Evolutionary conservation across 139 green algal genomes (phyloP).

Genomic region (Astrephomene gubernaculifera): DNA sequence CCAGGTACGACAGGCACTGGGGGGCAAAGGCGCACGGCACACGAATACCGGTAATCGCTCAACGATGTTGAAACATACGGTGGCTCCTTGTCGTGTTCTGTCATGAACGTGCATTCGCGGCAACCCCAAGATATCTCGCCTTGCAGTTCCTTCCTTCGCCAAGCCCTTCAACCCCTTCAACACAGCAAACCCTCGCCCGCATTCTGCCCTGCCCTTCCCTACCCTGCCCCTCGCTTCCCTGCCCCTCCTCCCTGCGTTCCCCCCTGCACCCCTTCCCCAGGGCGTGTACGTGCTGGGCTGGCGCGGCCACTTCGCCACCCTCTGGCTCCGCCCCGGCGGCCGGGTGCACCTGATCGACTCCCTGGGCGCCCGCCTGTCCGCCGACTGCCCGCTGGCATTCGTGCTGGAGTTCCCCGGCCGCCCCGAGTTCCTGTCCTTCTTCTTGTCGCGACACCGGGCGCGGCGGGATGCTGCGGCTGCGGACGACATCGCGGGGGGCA

Average conservation of each 20-base stretch:
- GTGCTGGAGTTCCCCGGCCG: constrained; percentile 18
- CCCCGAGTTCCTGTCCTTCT: constrained; percentile 27
- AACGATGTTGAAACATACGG: too few species aligned
- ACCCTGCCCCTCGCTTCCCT: neutral
- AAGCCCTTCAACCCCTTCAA: too few species aligned
- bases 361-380: constrained; percentile 17
- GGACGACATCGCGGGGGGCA: constrained; percentile 22
- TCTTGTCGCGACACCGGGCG: constrained; percentile 5
- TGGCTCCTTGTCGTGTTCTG: too few species aligned
- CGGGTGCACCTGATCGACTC: constrained; percentile 28
- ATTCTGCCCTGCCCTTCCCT: too few species aligned
- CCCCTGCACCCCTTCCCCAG: neutral
- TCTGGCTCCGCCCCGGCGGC: constrained; percentile 35
- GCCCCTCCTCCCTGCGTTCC: neutral
- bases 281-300: constrained; percentile 43
- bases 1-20: too few species aligned
- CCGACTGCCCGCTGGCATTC: constrained; percentile 35
- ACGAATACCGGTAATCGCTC: too few species aligned
- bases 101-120: too few species aligned
- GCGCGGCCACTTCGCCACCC: constrained; percentile 34
- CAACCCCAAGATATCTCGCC: too few species aligned
- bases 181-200: too few species aligned
- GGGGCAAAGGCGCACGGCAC: too few species aligned
- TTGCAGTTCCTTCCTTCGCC: too few species aligned
- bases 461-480: neutral